Evolutionary conservation across 805 yeast species (phyloP).

Genomic region (Groenewaldozyma tartarivorans): DNA sequence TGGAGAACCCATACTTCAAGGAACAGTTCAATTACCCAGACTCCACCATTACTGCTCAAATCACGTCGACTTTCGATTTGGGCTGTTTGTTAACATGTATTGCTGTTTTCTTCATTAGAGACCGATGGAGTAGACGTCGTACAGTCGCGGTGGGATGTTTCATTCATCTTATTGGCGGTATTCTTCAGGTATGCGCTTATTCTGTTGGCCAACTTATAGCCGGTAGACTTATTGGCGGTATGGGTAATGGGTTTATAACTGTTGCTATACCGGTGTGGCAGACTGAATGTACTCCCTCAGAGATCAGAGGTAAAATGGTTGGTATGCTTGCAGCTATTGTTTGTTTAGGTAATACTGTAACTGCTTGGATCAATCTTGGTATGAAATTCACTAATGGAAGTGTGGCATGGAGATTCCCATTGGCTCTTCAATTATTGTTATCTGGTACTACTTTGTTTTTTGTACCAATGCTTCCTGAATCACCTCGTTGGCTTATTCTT

Average conservation of each 20-base stretch:
- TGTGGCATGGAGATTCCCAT: constrained; percentile 59
- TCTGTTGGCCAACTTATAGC: constrained; percentile 63
- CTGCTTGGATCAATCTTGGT: constrained; percentile 10
- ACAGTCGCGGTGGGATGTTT: constrained; percentile 3
- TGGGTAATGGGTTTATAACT: constrained; percentile 51
- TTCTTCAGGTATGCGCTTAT: constrained; percentile 49
- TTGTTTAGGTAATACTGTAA: constrained; percentile 1
- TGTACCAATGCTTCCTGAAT: constrained; percentile 7
- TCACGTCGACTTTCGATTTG: constrained; percentile 7
- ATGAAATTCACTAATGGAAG: not conserved
- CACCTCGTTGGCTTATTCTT: constrained; percentile 6
- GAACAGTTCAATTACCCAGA: constrained; percentile 3
- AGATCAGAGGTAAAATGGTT: constrained; percentile 2
- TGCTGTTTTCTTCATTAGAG: constrained; percentile 4
- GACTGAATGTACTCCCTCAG: constrained; percentile 4
- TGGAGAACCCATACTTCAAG: constrained; percentile 6
- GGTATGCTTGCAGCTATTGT: not conserved
- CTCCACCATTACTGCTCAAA: constrained; percentile 1
- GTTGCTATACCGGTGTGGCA: constrained; percentile 3
- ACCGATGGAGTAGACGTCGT: constrained; percentile 5
- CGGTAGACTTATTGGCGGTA: constrained; percentile 64
- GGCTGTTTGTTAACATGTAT: constrained; percentile 8
- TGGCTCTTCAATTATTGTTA: constrained; percentile 53
- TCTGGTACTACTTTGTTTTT: constrained; percentile 1
- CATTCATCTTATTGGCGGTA: constrained; percentile 3